Conservation (phyloP, 257 asterid genomes). For the Nicotiana knightiana region DNA sequence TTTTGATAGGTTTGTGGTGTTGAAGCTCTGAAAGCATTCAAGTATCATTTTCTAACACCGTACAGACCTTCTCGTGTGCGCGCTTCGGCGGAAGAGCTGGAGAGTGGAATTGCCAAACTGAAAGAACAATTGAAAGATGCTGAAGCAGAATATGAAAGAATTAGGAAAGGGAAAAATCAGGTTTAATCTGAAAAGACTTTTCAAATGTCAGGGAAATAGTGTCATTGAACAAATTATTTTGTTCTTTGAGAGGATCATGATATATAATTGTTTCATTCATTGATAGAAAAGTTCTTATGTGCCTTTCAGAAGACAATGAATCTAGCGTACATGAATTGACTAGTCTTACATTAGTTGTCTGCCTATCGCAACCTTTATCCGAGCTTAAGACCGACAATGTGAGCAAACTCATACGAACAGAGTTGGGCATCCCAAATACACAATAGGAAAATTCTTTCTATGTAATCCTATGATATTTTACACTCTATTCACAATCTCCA, state of each 20-base stretch:
- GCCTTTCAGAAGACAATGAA: neutral
- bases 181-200: neutral
- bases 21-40: constrained; percentile 67
- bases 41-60: constrained; percentile 56
- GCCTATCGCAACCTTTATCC: neutral
- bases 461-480: neutral
- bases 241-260: neutral
- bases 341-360: neutral
- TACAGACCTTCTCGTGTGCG: constrained; percentile 49
- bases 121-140: constrained; percentile 60
- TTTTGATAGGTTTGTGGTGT: constrained; percentile 72
- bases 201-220: neutral
- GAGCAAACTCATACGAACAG: neutral
- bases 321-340: neutral
- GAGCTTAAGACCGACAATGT: neutral
- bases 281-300: neutral
- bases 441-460: neutral
- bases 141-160: constrained; percentile 60
- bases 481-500: neutral
- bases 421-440: neutral
- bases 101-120: constrained; percentile 49
- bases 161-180: constrained; percentile 70
- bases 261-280: neutral
- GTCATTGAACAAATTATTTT: neutral
- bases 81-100: constrained; percentile 61